A percentile compares a stretch with the other conserved stretches of the same genome.
Conservation (phyloP, 495 filamentous ascomycete genomes). For the Bacidia gigantensis region DNA sequence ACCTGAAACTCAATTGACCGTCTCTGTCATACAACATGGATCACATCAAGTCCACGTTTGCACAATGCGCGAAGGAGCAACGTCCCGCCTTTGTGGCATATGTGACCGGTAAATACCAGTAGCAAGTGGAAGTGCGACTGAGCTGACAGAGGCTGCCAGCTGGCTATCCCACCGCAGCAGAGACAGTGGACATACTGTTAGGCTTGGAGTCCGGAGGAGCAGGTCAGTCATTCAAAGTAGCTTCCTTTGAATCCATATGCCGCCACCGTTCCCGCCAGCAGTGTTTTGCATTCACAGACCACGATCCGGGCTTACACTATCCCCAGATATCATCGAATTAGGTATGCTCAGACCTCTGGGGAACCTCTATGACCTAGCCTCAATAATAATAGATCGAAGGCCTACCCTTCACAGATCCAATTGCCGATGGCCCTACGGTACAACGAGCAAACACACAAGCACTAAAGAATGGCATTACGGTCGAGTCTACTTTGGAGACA, state of each 20-base stretch:
- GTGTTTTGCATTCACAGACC: neutral
- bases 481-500: slow-evolving; percentile 61
- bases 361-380: no score
- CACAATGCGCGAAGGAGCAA: slow-evolving; percentile 62
- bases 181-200: slow-evolving; percentile 70
- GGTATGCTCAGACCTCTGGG: neutral
- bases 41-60: slow-evolving; percentile 71
- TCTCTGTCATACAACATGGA: slow-evolving; percentile 41
- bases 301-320: neutral
- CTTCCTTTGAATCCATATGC: no score
- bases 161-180: slow-evolving; percentile 73
- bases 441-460: slow-evolving; percentile 84
- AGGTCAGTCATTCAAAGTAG: slow-evolving; percentile 47
- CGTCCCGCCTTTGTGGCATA: slow-evolving; percentile 78
- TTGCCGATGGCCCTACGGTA: slow-evolving; percentile 89
- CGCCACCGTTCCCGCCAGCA: no score
- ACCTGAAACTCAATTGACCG: neutral
- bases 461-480: slow-evolving; percentile 76
- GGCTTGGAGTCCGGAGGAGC: slow-evolving; percentile 88
- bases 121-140: no score
- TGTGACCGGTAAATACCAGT: no score
- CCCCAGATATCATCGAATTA: slow-evolving; percentile 63
- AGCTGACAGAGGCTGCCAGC: no score
- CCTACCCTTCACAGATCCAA: slow-evolving; percentile 94
- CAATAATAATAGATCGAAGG: no score